phyloP scores from a whole-genome alignment of 371 early-diverging fungal genomes.

The Mucor mucedo region DNA sequence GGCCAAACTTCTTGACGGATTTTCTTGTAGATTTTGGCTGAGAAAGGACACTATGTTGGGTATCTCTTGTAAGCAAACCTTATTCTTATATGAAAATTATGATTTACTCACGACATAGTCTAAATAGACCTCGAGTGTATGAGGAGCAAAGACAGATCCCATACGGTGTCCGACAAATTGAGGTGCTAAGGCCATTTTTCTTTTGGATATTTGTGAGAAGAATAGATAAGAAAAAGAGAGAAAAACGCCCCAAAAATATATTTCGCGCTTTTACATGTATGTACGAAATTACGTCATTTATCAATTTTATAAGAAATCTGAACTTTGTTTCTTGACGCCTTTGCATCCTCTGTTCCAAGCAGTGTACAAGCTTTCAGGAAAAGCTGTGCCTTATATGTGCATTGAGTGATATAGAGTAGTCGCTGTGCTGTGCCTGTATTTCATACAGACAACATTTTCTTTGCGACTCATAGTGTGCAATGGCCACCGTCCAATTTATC shows the following conservation, averaged over 20 bases:
- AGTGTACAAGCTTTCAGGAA: no score
- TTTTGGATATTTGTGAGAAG: not conserved
- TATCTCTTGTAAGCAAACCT: not conserved
- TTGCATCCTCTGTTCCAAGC: no score
- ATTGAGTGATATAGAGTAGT: no score
- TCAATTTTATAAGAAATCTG: no score
- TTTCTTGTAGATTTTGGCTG: conserved; percentile 61
- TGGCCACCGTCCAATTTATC: no score
- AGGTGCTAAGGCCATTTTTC: conserved; percentile 53
- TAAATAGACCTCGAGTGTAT: conserved; percentile 67
- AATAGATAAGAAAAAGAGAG: not conserved
- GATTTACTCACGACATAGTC: conserved; percentile 63
- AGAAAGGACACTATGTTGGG: conserved; percentile 62
- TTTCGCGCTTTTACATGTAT: no score
- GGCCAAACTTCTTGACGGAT: conserved; percentile 64
- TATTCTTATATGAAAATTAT: not conserved
- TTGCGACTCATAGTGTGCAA: no score
- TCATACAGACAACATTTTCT: no score
- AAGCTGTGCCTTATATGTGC: no score
- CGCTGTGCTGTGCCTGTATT: no score
- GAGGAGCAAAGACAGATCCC: conserved; percentile 54
- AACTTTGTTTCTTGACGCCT: no score
- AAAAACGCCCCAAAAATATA: not conserved
- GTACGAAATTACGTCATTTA: no score
- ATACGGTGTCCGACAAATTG: conserved; percentile 64